These are phyloP conservation scores for Puccinia triticina DNA, from an alignment of 1,284 basidiomycete species.

Conservation along the genomic window DNA sequence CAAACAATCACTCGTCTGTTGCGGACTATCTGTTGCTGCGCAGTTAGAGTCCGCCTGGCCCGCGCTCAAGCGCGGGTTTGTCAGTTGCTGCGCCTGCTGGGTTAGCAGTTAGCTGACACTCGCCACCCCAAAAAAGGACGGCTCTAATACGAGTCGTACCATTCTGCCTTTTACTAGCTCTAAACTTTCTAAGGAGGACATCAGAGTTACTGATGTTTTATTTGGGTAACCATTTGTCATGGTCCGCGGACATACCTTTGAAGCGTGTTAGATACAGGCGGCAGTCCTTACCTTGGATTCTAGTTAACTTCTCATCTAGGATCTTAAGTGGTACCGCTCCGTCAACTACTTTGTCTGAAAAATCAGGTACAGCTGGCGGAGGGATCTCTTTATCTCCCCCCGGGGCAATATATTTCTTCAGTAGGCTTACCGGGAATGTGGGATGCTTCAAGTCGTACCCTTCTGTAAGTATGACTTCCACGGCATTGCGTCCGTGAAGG, in stretches of 20 bases:
- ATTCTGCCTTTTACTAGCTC: background rate
- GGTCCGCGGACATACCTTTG: background rate
- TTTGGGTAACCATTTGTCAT: background rate
- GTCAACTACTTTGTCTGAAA: background rate
- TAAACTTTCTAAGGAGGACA: background rate
- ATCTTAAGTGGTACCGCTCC: background rate
- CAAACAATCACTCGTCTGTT: no score
- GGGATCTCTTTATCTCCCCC: background rate
- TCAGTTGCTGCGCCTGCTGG: no score
- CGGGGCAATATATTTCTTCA: background rate
- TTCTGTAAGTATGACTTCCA: slow-evolving; percentile 20
- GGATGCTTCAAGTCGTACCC: no score
- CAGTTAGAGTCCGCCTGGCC: no score
- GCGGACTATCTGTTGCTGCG: no score
- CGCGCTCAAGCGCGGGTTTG: no score
- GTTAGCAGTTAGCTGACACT: no score
- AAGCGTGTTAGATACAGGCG: background rate
- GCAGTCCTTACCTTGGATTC: background rate
- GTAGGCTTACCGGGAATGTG: background rate
- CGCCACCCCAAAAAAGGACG: no score
- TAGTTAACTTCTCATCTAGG: background rate
- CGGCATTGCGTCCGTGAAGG: slow-evolving; percentile 5
- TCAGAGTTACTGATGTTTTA: background rate
- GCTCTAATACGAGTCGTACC: background rate
- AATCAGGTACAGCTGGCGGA: background rate